phyloP scores from a whole-genome alignment of 2,329 filamentous ascomycete species.

The Chlorencoelia australis region DNA sequence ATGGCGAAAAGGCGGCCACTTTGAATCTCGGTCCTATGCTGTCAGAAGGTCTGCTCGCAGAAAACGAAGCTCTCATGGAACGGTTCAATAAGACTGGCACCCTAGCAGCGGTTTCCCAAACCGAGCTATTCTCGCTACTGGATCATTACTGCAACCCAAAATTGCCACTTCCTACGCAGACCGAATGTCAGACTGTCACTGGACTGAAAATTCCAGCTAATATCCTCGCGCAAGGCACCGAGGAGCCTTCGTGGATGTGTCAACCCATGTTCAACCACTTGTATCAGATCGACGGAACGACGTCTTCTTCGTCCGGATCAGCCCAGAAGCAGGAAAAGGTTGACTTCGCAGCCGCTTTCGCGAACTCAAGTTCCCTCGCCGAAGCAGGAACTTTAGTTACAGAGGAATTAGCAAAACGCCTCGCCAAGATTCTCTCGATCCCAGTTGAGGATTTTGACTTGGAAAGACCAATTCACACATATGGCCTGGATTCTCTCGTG shows the following conservation, averaged over 20 bases:
- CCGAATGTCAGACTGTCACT: background rate
- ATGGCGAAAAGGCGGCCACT: constrained; percentile 8
- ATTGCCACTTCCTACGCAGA: background rate
- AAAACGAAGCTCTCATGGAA: constrained; percentile 7
- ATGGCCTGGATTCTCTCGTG: constrained; percentile 27
- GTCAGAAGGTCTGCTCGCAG: constrained; percentile 15
- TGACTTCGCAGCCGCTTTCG: background rate
- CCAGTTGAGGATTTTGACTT: constrained; percentile 35
- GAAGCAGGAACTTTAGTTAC: background rate
- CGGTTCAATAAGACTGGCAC: background rate
- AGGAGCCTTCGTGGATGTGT: constrained; percentile 1
- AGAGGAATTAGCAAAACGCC: constrained; percentile 29
- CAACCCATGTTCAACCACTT: background rate
- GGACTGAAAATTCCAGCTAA: background rate
- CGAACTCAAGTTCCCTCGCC: background rate
- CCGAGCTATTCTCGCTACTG: background rate
- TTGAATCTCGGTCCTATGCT: constrained; percentile 13
- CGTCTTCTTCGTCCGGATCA: background rate
- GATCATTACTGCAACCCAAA: constrained; percentile 1
- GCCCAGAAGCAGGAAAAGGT: background rate
- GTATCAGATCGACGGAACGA: background rate
- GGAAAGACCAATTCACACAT: constrained; percentile 29
- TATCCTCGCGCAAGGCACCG: background rate
- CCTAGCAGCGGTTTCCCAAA: background rate
- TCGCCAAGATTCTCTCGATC: constrained; percentile 31